A percentile compares a stretch with the other conserved stretches of the same genome.
Evolutionary conservation across 2,329 filamentous ascomycete species (phyloP).

Genomic region (Lachnellula cervina): DNA sequence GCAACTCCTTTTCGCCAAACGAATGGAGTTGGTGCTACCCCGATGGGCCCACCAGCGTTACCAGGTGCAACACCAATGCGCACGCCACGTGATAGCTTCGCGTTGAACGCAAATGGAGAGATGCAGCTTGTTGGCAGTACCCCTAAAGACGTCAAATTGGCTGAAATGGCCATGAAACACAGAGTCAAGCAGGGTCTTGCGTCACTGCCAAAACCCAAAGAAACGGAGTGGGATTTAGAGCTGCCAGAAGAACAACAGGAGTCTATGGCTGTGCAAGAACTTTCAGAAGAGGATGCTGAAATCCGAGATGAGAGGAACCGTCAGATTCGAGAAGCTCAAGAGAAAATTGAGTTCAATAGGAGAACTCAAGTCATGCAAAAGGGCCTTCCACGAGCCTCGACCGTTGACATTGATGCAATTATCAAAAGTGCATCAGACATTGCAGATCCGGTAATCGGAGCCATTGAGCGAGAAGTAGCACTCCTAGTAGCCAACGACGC

Average conservation of each 20-base stretch:
- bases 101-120: conserved; percentile 67
- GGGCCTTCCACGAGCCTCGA: conserved; percentile 69
- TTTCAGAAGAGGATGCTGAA: conserved; percentile 57
- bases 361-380: conserved; percentile 90
- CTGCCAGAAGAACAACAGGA: conserved; percentile 78
- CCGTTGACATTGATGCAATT: conserved; percentile 66
- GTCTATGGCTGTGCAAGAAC: conserved; percentile 41
- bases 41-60: conserved; percentile 50
- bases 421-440: conserved; percentile 57
- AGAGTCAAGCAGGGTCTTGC: conserved; percentile 70
- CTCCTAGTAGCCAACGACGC: conserved; percentile 80
- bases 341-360: conserved; percentile 67
- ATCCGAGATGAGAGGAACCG: conserved; percentile 75
- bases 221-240: conserved; percentile 91
- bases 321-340: conserved; percentile 65
- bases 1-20: conserved; percentile 76
- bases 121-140: conserved; percentile 69
- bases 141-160: conserved; percentile 68
- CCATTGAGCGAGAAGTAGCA: conserved; percentile 74
- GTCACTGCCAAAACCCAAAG: conserved; percentile 84
- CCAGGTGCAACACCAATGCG: conserved; percentile 79
- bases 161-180: conserved; percentile 63
- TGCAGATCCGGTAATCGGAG: conserved; percentile 57
- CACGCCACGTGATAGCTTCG: conserved; percentile 83
- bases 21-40: conserved; percentile 63